phyloP scores from a whole-genome alignment of 2,329 filamentous ascomycete species.

The Phaeophleospora eucalypticola region DNA sequence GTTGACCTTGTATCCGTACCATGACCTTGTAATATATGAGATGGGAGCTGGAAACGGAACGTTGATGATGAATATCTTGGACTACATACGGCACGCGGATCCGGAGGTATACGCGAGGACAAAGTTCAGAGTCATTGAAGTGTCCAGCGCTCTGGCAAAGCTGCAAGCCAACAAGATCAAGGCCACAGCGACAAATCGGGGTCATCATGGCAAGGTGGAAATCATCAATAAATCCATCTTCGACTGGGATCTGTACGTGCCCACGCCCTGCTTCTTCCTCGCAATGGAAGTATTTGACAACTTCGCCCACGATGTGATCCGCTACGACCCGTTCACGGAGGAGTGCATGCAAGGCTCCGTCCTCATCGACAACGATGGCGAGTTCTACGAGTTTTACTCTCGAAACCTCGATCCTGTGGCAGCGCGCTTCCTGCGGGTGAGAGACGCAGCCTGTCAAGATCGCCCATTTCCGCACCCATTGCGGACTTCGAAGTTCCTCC shows the following conservation, averaged over 20 bases:
- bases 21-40: conserved; percentile 96
- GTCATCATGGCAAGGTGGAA: conserved; percentile 80
- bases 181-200: conserved; percentile 62
- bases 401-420: conserved; percentile 76
- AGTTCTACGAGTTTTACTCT: conserved; percentile 93
- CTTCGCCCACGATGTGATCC: conserved; percentile 89
- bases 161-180: conserved; percentile 71
- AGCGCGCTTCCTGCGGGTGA: conserved; percentile 75
- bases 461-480: conserved; percentile 61
- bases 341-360: conserved; percentile 83
- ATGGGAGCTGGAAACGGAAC: conserved; percentile 98
- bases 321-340: conserved; percentile 80
- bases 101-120: conserved; percentile 92
- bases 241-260: conserved; percentile 84
- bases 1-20: conserved; percentile 86
- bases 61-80: conserved; percentile 94
- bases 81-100: conserved; percentile 87
- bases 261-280: conserved; percentile 92
- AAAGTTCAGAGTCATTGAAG: conserved; percentile 93
- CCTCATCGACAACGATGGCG: conserved; percentile 75
- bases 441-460: conserved; percentile 65
- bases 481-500: conserved; percentile 50
- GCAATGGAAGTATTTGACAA: conserved; percentile 99
- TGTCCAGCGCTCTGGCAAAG: conserved; percentile 73
- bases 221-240: conserved; percentile 95